Evolutionary conservation across 2,329 filamentous ascomycete genomes (phyloP).

Genomic region (Stagonosporopsis rhizophila): DNA sequence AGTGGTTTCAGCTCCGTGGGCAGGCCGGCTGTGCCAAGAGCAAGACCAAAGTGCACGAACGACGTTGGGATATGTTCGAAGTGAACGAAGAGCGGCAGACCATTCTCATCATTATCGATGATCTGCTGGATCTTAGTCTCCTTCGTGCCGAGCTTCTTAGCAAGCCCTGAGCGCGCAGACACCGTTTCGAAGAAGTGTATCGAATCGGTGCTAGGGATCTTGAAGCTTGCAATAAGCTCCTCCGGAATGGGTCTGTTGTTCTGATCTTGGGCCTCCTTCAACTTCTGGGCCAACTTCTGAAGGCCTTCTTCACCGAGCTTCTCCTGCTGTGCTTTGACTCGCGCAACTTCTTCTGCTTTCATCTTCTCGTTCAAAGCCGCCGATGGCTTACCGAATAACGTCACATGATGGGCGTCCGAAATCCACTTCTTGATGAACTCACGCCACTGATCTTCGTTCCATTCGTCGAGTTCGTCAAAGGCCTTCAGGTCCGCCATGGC

Average conservation of each 20-base stretch:
- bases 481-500: conserved; percentile 54
- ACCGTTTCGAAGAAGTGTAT: conserved; percentile 93
- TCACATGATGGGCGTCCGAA: conserved; percentile 82
- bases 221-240: conserved; percentile 79
- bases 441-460: conserved; percentile 86
- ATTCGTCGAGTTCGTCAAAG: conserved; percentile 74
- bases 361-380: conserved; percentile 78
- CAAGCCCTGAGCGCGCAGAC: conserved; percentile 82
- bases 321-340: conserved; percentile 79
- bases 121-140: conserved; percentile 75
- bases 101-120: conserved; percentile 72
- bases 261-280: conserved; percentile 83
- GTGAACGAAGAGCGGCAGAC: conserved; percentile 87
- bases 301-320: conserved; percentile 84
- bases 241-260: conserved; percentile 88
- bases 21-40: conserved; percentile 78
- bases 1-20: conserved; percentile 86
- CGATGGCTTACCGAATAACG: conserved; percentile 87
- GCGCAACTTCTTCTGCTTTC: conserved; percentile 79
- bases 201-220: conserved; percentile 83
- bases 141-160: conserved; percentile 71
- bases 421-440: conserved; percentile 84
- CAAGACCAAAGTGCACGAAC: conserved; percentile 84
- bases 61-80: conserved; percentile 94
- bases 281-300: conserved; percentile 72